phyloP scores from a whole-genome alignment of 192 early-diverging fungal genomes.

The Linnemannia hyalina region DNA sequence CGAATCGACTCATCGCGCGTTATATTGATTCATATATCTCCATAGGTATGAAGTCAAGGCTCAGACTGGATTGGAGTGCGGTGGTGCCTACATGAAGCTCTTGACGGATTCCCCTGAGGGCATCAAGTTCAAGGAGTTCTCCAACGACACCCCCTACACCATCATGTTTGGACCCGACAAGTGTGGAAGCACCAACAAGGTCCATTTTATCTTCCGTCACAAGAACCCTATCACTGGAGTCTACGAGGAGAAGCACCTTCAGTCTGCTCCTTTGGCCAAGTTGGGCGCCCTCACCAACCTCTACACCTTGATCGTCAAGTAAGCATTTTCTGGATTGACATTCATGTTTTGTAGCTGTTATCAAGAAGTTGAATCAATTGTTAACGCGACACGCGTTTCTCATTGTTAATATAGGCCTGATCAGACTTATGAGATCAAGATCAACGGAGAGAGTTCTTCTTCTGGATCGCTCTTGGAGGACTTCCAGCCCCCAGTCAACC shows the following conservation, averaged over 20 bases:
- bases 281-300: constrained; percentile 75
- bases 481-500: constrained; percentile 90
- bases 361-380: not conserved
- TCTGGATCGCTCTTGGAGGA: constrained; percentile 81
- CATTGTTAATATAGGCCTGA: constrained; percentile 66
- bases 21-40: not conserved
- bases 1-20: not conserved
- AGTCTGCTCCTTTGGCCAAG: constrained; percentile 75
- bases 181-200: constrained; percentile 90
- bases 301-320: constrained; percentile 86
- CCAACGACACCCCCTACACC: constrained; percentile 87
- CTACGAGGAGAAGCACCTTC: constrained; percentile 90
- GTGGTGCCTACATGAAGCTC: constrained; percentile 94
- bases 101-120: constrained; percentile 71
- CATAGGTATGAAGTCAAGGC: constrained; percentile 88
- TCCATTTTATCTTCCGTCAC: constrained; percentile 95
- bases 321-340: not conserved
- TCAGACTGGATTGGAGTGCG: constrained; percentile 88
- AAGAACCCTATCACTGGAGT: constrained; percentile 85
- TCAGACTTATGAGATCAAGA: constrained; percentile 82
- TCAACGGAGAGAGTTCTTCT: constrained; percentile 76
- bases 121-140: constrained; percentile 78
- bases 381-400: not conserved
- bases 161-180: constrained; percentile 96
- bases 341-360: not conserved